Percentiles rank a stretch among this genome's conserved stretches.
phyloP scores from a whole-genome alignment of 1,284 basidiomycete genomes.

The Ustilago crameri region DNA sequence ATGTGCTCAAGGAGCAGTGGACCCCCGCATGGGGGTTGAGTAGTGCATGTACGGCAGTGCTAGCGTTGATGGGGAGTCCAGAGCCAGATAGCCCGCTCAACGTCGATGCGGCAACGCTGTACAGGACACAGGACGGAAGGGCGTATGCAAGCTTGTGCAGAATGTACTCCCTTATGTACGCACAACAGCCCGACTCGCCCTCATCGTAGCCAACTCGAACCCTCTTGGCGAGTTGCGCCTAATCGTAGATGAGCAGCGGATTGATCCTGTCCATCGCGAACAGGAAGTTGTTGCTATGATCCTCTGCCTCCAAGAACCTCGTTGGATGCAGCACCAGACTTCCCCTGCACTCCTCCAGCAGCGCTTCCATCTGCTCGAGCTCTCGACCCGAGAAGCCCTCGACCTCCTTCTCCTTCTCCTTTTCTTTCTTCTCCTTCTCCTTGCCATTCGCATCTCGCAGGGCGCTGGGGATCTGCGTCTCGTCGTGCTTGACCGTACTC shows the following conservation, averaged over 20 bases:
- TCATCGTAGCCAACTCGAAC: too few relatives aligned
- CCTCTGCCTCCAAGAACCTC: slow-evolving; percentile 65
- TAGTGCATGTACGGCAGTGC: slow-evolving; percentile 62
- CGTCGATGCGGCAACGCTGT: slow-evolving; percentile 66
- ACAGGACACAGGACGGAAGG: slow-evolving; percentile 38
- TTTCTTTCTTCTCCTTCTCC: slow-evolving; percentile 8
- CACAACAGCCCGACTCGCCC: background rate
- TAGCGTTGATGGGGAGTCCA: slow-evolving; percentile 64
- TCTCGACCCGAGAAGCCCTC: slow-evolving; percentile 55
- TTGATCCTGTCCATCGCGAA: slow-evolving; percentile 65
- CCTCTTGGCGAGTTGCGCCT: too few relatives aligned
- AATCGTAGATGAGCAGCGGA: slow-evolving; percentile 55
- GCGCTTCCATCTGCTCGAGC: slow-evolving; percentile 60
- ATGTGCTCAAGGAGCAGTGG: slow-evolving; percentile 65
- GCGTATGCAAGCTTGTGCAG: slow-evolving; percentile 52
- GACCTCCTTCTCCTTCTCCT: slow-evolving; percentile 23
- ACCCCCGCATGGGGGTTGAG: slow-evolving; percentile 67
- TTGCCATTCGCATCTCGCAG: background rate
- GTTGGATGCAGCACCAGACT: slow-evolving; percentile 59
- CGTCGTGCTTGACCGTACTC: background rate
- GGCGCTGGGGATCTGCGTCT: background rate
- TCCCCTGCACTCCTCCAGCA: slow-evolving; percentile 59
- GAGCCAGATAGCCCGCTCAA: slow-evolving; percentile 67
- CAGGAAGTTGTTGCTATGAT: slow-evolving; percentile 56
- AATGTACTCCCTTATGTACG: slow-evolving; percentile 53